Conservation (phyloP, 768 basidiomycete genomes). For the Boletus bicolor region DNA sequence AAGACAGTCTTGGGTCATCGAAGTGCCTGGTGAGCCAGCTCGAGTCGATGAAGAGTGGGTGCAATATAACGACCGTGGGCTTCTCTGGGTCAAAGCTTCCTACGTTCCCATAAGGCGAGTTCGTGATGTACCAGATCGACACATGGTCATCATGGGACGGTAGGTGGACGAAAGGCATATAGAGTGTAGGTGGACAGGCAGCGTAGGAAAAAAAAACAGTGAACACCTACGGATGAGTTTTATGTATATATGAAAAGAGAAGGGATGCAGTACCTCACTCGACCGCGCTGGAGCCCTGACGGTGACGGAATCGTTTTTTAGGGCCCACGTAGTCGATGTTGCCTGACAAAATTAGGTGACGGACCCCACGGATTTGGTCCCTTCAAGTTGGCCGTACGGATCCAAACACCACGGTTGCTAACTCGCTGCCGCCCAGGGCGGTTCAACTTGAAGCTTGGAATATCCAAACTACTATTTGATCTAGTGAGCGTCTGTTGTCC, state of each 20-base stretch:
- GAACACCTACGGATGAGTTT: conserved; percentile 11
- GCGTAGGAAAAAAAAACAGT: neutral
- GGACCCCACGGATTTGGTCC: neutral
- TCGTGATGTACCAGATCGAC: conserved; percentile 71
- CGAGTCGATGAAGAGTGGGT: conserved; percentile 65
- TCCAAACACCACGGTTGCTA: neutral
- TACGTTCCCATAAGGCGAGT: conserved; percentile 55
- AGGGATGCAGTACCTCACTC: neutral
- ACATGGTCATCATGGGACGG: conserved; percentile 61
- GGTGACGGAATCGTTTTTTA: conserved; percentile 22
- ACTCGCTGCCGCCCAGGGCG: neutral
- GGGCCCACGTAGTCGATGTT: conserved; percentile 21
- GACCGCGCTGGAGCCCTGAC: conserved; percentile 16
- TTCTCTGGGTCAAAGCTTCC: conserved; percentile 63
- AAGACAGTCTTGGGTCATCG: conserved; percentile 58
- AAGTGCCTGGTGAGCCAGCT: conserved; percentile 67
- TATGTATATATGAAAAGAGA: conserved; percentile 19
- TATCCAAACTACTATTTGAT: neutral
- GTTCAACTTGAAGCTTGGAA: neutral
- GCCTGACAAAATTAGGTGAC: conserved; percentile 19
- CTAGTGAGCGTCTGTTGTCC: neutral
- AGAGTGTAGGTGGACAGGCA: conserved; percentile 34
- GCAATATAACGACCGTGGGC: conserved; percentile 65
- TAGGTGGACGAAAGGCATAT: conserved; percentile 70
- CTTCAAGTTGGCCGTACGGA: no score